phyloP scores from a whole-genome alignment of 768 basidiomycete species.

The Podaxis sp. region DNA sequence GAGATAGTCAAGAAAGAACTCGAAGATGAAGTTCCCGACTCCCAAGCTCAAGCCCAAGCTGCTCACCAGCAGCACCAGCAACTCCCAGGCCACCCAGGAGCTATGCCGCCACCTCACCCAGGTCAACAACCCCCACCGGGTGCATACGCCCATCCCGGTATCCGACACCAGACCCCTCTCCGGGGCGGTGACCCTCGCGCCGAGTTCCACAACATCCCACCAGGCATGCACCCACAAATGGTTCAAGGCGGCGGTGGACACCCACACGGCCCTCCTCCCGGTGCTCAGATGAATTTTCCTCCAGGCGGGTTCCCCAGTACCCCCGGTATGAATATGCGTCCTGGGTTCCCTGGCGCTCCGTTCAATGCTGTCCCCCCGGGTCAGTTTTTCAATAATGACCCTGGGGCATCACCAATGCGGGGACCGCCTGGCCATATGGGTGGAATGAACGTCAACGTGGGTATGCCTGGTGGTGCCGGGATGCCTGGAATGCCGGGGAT shows the following conservation, averaged over 20 bases:
- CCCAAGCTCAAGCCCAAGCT: conserved; percentile 26
- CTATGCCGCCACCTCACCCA: conserved; percentile 17
- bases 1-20: conserved; percentile 49
- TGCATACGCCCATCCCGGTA: conserved; percentile 14
- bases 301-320: conserved; percentile 26
- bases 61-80: conserved; percentile 24
- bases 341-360: conserved; percentile 19
- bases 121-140: conserved; percentile 21
- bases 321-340: conserved; percentile 21
- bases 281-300: conserved; percentile 26
- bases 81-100: conserved; percentile 26
- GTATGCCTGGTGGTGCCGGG: conserved; percentile 28
- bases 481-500: conserved; percentile 27
- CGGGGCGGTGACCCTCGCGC: conserved; percentile 25
- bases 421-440: conserved; percentile 19
- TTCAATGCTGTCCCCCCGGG: conserved; percentile 20
- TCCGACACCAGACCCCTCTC: conserved; percentile 32
- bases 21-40: conserved; percentile 32
- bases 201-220: conserved; percentile 21
- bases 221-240: conserved; percentile 27
- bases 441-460: conserved; percentile 15
- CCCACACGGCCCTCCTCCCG: conserved; percentile 17
- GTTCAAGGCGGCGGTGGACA: conserved; percentile 18
- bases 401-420: conserved; percentile 12
- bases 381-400: conserved; percentile 18